phyloP scores from a whole-genome alignment of 768 basidiomycete genomes.

The Lentinus tigrinus region DNA sequence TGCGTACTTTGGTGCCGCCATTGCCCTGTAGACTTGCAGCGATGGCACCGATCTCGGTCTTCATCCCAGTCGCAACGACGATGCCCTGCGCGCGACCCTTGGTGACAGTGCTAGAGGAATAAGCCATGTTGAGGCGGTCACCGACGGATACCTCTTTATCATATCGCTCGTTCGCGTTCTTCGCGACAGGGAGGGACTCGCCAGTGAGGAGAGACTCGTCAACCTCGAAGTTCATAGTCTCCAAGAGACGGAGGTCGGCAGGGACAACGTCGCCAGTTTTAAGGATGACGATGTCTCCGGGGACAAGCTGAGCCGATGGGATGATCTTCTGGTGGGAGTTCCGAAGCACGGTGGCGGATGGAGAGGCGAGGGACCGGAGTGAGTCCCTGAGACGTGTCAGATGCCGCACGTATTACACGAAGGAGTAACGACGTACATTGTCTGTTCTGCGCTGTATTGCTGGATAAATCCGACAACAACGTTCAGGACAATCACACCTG shows the following conservation, averaged over 20 bases:
- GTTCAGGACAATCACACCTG: conserved; percentile 41
- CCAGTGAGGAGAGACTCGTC: conserved; percentile 55
- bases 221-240: conserved; percentile 46
- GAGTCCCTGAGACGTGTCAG: conserved; percentile 21
- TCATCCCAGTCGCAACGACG: conserved; percentile 50
- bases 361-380: conserved; percentile 45
- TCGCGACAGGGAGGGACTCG: conserved; percentile 50
- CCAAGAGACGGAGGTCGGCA: conserved; percentile 48
- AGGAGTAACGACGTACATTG: conserved; percentile 35
- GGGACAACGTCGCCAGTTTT: conserved; percentile 43
- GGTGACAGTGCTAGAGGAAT: conserved; percentile 42
- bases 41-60: conserved; percentile 44
- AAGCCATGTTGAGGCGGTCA: conserved; percentile 43
- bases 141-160: conserved; percentile 36
- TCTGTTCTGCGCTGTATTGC: conserved; percentile 49
- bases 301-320: conserved; percentile 43
- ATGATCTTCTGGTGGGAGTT: conserved; percentile 40
- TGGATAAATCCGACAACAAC: conserved; percentile 45
- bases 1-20: not conserved
- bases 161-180: conserved; percentile 32
- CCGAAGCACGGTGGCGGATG: conserved; percentile 44
- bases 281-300: conserved; percentile 39
- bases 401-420: not conserved
- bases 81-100: conserved; percentile 52
- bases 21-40: not conserved